phyloP scores from a whole-genome alignment of 2,329 filamentous ascomycete genomes.

The Nakataea oryzae region DNA sequence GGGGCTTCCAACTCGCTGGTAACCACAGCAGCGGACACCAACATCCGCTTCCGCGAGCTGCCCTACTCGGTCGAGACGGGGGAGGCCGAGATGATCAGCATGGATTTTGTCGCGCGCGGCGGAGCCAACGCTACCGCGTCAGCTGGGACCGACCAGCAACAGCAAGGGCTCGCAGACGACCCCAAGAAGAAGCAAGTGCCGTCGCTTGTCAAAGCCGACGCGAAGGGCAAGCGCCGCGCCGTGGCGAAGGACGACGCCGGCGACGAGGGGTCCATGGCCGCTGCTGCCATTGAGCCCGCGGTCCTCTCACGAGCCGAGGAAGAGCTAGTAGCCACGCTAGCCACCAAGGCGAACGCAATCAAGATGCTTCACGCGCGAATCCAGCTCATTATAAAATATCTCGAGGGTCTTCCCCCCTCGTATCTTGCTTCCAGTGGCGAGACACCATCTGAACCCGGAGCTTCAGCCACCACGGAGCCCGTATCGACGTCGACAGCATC shows the following conservation, averaged over 20 bases:
- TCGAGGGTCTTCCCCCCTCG: conserved; percentile 59
- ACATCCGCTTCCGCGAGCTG: conserved; percentile 70
- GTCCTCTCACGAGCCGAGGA: conserved; percentile 48
- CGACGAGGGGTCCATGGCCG: conserved; percentile 12
- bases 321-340: conserved; percentile 56
- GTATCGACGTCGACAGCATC: conserved; percentile 17
- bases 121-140: conserved; percentile 66
- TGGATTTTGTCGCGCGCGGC: conserved; percentile 83
- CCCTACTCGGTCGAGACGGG: conserved; percentile 85
- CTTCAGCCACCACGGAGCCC: conserved; percentile 13
- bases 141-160: not conserved
- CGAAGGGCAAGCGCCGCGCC: conserved; percentile 37
- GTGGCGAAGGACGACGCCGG: conserved; percentile 14
- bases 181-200: conserved; percentile 10
- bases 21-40: conserved; percentile 35
- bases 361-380: conserved; percentile 82
- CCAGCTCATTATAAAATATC: conserved; percentile 63
- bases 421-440: conserved; percentile 39
- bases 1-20: not conserved
- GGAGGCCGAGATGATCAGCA: conserved; percentile 95
- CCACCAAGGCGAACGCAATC: conserved; percentile 82
- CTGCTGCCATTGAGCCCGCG: conserved; percentile 25
- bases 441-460: conserved; percentile 9
- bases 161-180: conserved; percentile 16
- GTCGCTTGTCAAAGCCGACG: conserved; percentile 29